Evolutionary conservation across 306 rosid species (phyloP).

Genomic region (Rosa rugosa): DNA sequence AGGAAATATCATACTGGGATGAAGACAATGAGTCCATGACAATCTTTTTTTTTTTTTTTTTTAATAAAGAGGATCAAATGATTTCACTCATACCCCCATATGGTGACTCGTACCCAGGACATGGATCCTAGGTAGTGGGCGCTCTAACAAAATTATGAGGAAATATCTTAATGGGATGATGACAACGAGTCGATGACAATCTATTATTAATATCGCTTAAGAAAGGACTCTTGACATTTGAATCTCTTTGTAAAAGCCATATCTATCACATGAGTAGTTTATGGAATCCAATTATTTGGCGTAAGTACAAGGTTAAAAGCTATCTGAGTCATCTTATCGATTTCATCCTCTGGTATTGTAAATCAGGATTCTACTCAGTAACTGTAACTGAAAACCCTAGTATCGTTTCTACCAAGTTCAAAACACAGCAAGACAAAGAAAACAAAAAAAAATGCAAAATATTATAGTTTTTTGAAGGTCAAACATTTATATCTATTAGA

Average conservation of each 20-base stretch:
- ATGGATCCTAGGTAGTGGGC: no score
- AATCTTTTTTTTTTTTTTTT: no score
- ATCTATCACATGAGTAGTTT: conserved; percentile 21
- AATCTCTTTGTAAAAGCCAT: not conserved
- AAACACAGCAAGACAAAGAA: not conserved
- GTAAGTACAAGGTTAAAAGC: conserved; percentile 49
- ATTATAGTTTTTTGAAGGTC: not conserved
- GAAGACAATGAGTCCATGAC: not conserved
- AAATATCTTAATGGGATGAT: not conserved
- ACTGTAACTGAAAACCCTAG: conserved; percentile 36
- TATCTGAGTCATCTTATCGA: conserved; percentile 50
- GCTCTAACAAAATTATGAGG: not conserved
- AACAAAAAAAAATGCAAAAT: not conserved
- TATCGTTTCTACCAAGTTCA: conserved; percentile 37
- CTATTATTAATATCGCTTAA: no score
- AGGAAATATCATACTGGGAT: not conserved
- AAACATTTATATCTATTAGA: not conserved
- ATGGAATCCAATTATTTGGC: conserved; percentile 52
- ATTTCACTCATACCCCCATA: no score
- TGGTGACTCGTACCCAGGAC: no score
- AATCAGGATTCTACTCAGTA: conserved; percentile 37
- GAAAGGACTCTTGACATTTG: no score
- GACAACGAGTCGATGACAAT: not conserved
- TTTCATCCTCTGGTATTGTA: conserved; percentile 50
- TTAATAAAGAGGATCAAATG: no score